Base-by-base conservation (phyloP, 2,329 filamentous ascomycete genomes). In the Thelonectria olida region DNA sequence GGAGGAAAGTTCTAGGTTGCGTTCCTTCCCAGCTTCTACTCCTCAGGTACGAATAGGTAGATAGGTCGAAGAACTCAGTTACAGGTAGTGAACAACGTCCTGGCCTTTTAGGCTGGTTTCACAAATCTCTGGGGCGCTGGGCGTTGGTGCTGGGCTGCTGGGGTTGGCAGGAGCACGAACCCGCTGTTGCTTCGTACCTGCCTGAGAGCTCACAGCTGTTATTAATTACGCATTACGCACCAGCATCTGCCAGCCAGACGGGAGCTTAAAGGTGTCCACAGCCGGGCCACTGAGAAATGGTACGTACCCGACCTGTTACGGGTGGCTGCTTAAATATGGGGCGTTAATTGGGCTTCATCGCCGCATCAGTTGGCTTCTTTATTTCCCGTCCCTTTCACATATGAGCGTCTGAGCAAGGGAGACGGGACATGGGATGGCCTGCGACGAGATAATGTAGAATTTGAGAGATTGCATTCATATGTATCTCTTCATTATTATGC, bases 71-170 rank as follows among this genome's bases (percentile, higher is more conserved):
- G n/a, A n/a, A n/a, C n/a, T n/a, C n/a, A n/a, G n/a, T n/a, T n/a
- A n/a, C n/a, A n/a, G n/a, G n/a, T n/a, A n/a, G n/a, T n/a, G n/a
- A n/a, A n/a, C 51, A 45, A 49, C 44, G 31, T 3, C 54, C 22
- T 44, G 36, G 42, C 39, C 57, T 20, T n/a, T 55, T 61, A 52
- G 58, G 58, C 48, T 53, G 45, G 58, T 55, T 56, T 61, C 58
- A 61, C 52, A 56, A 56, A 13, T 52, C 44, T 59, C 36, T 47
- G 52, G 52, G 53, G 9, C 13, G 28, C 31, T 34, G 44, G 53
- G 20, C 39, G 31, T 39, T 47, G 31, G 55, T 23, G 44, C 36
- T 47, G 56, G 31, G 25, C 44, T 31, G 54, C 19, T 47, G 48
- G 38, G 41, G 55, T 23, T 31, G 39, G 48, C 47, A 58, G 41